Evolutionary conservation across 805 yeast genomes (phyloP), one percentile per base, ranked within the genome.

Genomic region (Teunomyces tritomae): DNA sequence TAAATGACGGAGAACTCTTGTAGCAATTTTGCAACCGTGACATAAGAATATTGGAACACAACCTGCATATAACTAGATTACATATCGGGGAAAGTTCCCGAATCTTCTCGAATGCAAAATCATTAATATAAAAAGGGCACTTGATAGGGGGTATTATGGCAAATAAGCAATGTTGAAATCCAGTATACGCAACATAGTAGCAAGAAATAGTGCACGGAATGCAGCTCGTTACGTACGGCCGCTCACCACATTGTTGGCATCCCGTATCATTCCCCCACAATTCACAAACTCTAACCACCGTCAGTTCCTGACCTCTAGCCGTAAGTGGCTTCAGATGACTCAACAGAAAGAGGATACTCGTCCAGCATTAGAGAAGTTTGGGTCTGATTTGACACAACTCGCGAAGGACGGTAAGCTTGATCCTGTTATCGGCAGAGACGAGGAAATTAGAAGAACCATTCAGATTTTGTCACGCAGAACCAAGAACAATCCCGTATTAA

Each of bases 361-460:
- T 52, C 87, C 92, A 0, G 95, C 97, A 0, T 70, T 92, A 50
- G 89, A 89, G 57, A 83, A 84, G 59, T 92, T 72, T 62, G 99
- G 97, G 17, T 79, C 87, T 0, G 92, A 94, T 64, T 69, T 92
- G 52, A 94, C 98, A 1, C 82, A 84, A 49, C 65, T 92, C 55
- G 99, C 99, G 1, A 77, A 78, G 51, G 88, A 87, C 46, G 98
- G 98, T 27, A 89, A 89, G 58, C 73, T 92, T 33, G 99, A 92
- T 60, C 99, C 99, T 0, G 98, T 94, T 17, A 94, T 92, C 59
- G 99, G 99, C 3, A 77, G 98, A 53, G 98, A 94, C 59, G 96
- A 91, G 52, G 98, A 94, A 62, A 94, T 92, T 48, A 78, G 92
- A 49, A 76, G 99, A 49, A 92, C 98, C 0, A 85, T 92, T 48